These are phyloP conservation scores for Globisporangium nodosum DNA, from an alignment of 352 stramenopile genomes.

Conservation along the genomic window DNA sequence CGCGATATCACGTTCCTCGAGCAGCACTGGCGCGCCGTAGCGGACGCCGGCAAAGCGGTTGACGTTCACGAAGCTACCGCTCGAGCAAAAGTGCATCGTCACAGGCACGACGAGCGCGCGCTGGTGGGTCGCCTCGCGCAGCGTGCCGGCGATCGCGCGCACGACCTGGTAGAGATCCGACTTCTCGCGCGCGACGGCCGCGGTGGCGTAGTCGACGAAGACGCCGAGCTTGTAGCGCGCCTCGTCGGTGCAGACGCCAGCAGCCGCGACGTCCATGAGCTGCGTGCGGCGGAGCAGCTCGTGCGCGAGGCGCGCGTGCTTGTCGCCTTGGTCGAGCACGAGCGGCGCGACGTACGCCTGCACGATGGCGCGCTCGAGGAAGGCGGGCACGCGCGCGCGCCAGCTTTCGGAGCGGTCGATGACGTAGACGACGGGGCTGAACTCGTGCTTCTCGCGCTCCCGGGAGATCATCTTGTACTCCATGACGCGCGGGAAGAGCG, in stretches of 20 bases:
- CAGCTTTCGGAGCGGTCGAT: constrained; percentile 55
- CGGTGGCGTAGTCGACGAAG: constrained; percentile 38
- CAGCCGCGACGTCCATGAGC: constrained; percentile 32
- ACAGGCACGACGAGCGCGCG: constrained; percentile 58
- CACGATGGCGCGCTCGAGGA: constrained; percentile 46
- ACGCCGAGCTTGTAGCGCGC: constrained; percentile 58
- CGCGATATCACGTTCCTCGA: constrained; percentile 48
- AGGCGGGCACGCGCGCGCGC: constrained; percentile 35
- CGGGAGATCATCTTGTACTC: constrained; percentile 77
- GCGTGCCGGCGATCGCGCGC: constrained; percentile 38
- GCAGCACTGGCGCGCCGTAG: constrained; percentile 57
- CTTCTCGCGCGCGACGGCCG: constrained; percentile 17
- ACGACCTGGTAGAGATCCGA: constrained; percentile 50
- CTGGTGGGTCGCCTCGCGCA: constrained; percentile 30
- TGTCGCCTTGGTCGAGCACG: constrained; percentile 13
- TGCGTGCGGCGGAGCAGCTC: constrained; percentile 39
- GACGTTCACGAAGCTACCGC: constrained; percentile 36
- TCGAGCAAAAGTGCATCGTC: constrained; percentile 55
- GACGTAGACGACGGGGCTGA: constrained; percentile 71
- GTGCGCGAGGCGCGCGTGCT: constrained; percentile 22
- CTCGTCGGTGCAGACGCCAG: constrained; percentile 32
- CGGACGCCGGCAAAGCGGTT: constrained; percentile 49
- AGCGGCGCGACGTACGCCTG: constrained; percentile 60
- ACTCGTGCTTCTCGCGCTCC: constrained; percentile 70
- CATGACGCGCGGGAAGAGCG: constrained; percentile 58